Conservation (phyloP, 1,284 basidiomycete genomes). For the Malassezia slooffiae region DNA sequence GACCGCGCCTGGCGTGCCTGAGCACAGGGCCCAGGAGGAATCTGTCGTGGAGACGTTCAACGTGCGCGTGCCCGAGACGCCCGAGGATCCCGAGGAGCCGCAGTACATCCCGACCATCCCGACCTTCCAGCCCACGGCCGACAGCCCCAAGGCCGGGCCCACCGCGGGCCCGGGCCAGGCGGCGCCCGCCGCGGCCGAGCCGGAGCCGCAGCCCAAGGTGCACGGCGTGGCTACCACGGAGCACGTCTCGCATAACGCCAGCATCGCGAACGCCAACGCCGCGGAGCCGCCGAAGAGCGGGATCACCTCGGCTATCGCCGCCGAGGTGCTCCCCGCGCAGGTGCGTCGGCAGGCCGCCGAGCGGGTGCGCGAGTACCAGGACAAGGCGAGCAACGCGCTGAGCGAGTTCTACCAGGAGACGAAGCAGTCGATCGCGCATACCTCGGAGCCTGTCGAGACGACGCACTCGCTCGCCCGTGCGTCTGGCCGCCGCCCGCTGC, state of each 20-base stretch:
- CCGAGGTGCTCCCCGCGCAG: neutral
- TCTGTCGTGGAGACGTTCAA: constrained; percentile 29
- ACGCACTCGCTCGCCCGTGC: constrained; percentile 12
- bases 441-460: constrained; percentile 7
- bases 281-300: neutral
- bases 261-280: neutral
- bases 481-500: constrained; percentile 49
- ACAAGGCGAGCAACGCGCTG: neutral
- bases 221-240: constrained; percentile 1
- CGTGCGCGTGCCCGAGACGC: constrained; percentile 31
- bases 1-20: constrained; percentile 28
- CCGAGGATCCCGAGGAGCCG: constrained; percentile 10
- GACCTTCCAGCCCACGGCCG: constrained; percentile 2
- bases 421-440: constrained; percentile 5
- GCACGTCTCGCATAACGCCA: constrained; percentile 3
- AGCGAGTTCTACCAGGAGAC: neutral
- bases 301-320: neutral
- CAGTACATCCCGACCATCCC: constrained; percentile 15
- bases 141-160: constrained; percentile 5
- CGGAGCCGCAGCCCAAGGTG: constrained; percentile 9
- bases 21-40: constrained; percentile 21
- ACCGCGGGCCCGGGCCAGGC: no score
- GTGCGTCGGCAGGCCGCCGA: constrained; percentile 7
- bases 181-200: no score
- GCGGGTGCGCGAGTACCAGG: neutral